Conservation (phyloP, 2,329 filamentous ascomycete genomes). For the Xylariaceae sp. region DNA sequence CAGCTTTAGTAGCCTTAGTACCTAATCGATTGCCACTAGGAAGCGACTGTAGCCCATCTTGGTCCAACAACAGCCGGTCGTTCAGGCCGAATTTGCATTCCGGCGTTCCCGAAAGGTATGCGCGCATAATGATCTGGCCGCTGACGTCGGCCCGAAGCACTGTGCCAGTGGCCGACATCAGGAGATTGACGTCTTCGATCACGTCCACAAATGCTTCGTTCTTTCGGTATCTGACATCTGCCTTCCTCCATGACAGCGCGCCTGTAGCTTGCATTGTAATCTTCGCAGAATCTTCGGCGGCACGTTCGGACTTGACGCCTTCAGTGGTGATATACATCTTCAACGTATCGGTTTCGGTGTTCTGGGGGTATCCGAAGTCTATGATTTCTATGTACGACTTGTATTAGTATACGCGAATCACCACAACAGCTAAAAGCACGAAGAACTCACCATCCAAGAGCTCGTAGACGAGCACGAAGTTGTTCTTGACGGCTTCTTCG, state of each 20-base stretch:
- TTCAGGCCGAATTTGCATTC: slow-evolving; percentile 99
- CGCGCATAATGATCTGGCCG: slow-evolving; percentile 97
- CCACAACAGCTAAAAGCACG: background rate
- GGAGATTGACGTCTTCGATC: slow-evolving; percentile 96
- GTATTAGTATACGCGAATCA: background rate
- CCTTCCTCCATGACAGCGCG: slow-evolving; percentile 91
- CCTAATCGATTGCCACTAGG: slow-evolving; percentile 73
- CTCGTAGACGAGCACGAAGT: slow-evolving; percentile 98
- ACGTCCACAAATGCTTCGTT: slow-evolving; percentile 99
- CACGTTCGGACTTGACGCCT: slow-evolving; percentile 87
- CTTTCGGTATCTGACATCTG: slow-evolving; percentile 98
- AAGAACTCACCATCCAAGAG: slow-evolving; percentile 71
- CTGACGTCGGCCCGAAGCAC: slow-evolving; percentile 94
- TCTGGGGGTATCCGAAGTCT: slow-evolving; percentile 98
- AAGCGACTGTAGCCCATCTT: slow-evolving; percentile 59
- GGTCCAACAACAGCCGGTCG: slow-evolving; percentile 87
- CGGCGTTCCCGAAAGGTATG: slow-evolving; percentile 91
- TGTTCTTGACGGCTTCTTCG: slow-evolving; percentile 99
- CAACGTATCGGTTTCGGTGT: slow-evolving; percentile 95
- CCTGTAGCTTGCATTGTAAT: slow-evolving; percentile 99
- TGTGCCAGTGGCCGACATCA: slow-evolving; percentile 97
- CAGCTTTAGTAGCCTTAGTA: slow-evolving; percentile 89
- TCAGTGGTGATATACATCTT: slow-evolving; percentile 99
- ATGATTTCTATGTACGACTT: slow-evolving; percentile 68
- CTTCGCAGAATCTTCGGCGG: slow-evolving; percentile 87